A percentile compares a stretch with the other conserved stretches of the same genome.
phyloP scores from a whole-genome alignment of 1,284 basidiomycete genomes.

The Rhodotorula sp. region DNA sequence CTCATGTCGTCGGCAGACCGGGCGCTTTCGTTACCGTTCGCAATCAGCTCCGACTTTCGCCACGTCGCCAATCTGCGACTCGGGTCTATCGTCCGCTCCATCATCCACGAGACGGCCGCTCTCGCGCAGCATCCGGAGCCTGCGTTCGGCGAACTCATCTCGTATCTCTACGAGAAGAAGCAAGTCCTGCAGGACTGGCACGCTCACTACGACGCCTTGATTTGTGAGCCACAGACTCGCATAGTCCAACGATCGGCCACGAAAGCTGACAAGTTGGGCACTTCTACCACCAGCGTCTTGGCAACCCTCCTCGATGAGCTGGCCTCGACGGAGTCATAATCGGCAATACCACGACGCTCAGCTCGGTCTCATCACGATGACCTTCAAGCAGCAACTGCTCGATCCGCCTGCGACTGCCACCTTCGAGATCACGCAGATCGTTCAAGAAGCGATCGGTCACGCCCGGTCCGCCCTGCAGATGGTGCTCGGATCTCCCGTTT shows the following conservation, averaged over 20 bases:
- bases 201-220: conserved; percentile 14
- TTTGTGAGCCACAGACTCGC: background rate
- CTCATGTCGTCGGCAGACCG: conserved; percentile 12
- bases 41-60: conserved; percentile 14
- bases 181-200: conserved; percentile 14
- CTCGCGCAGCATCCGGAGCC: background rate
- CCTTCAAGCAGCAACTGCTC: conserved; percentile 16
- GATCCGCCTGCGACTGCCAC: conserved; percentile 2
- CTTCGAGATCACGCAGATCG: conserved; percentile 16
- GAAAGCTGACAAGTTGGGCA: no score
- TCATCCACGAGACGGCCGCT: conserved; percentile 8
- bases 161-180: conserved; percentile 13
- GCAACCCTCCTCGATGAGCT: conserved; percentile 17
- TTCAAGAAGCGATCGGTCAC: conserved; percentile 7
- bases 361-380: conserved; percentile 15
- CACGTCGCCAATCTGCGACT: conserved; percentile 30
- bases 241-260: no score
- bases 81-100: conserved; percentile 15
- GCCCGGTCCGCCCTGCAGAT: conserved; percentile 10
- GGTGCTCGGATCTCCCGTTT: conserved; percentile 20
- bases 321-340: conserved; percentile 18
- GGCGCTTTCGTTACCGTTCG: conserved; percentile 9
- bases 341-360: conserved; percentile 22
- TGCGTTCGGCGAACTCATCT: conserved; percentile 6
- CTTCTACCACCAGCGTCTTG: background rate